Conservation (phyloP, 768 basidiomycete species). For the Boletus subcaerulescens region DNA sequence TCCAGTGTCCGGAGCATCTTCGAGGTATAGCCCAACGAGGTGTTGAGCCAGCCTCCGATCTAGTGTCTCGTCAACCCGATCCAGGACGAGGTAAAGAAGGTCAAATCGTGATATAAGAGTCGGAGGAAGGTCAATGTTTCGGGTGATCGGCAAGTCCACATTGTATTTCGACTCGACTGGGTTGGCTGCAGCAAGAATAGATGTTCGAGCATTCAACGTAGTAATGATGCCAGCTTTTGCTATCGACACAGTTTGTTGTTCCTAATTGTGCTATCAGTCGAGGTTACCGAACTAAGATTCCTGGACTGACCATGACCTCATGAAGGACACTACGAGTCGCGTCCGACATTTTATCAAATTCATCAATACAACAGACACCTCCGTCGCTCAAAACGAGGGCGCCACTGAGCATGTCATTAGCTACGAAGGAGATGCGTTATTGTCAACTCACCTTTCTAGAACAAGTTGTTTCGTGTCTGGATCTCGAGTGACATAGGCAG, state of each 20-base stretch:
- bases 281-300: not conserved
- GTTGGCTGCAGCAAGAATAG: conserved; percentile 96
- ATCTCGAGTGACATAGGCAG: conserved; percentile 97
- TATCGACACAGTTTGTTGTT: conserved; percentile 99
- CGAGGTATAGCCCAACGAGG: conserved; percentile 89
- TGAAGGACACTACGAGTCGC: conserved; percentile 96
- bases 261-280: conserved; percentile 45
- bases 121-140: conserved; percentile 96
- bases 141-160: conserved; percentile 84
- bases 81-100: conserved; percentile 90
- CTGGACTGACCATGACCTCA: conserved; percentile 84
- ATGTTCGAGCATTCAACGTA: conserved; percentile 96
- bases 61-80: conserved; percentile 85
- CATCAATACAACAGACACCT: conserved; percentile 97
- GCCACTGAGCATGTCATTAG: conserved; percentile 50
- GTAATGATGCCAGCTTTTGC: conserved; percentile 99
- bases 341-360: conserved; percentile 99
- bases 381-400: conserved; percentile 94
- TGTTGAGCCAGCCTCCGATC: conserved; percentile 90
- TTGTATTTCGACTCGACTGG: conserved; percentile 97
- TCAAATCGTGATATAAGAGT: conserved; percentile 98
- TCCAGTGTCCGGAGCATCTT: conserved; percentile 66
- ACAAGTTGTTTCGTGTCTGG: conserved; percentile 98
- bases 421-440: not conserved
- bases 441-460: conserved; percentile 73